phyloP scores from a whole-genome alignment of 352 stramenopile species.

The Hyaloperonospora arabidopsidis region DNA sequence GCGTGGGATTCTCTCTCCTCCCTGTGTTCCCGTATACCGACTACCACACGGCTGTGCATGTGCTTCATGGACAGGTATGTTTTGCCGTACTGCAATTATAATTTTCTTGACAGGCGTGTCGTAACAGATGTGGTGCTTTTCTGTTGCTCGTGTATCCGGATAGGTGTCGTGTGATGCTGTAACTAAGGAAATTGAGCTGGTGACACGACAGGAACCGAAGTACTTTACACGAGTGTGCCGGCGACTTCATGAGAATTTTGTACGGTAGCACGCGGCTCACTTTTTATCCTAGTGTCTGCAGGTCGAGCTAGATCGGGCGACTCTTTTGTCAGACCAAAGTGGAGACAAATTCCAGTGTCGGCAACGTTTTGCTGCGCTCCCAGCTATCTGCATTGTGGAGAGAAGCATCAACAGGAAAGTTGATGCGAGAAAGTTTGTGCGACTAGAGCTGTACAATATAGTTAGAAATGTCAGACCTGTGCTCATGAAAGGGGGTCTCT shows the following conservation, averaged over 20 bases:
- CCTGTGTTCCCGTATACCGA: slow-evolving; percentile 47
- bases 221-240: slow-evolving; percentile 52
- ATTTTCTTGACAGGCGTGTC: not conserved
- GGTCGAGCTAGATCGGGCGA: not conserved
- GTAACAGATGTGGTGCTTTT: not conserved
- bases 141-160: slow-evolving; percentile 6
- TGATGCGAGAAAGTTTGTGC: slow-evolving; percentile 10
- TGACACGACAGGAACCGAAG: slow-evolving; percentile 35
- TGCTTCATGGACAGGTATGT: slow-evolving; percentile 44
- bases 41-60: slow-evolving; percentile 34
- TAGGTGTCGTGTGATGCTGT: slow-evolving; percentile 49
- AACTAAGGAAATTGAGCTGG: slow-evolving; percentile 34
- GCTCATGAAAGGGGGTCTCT: slow-evolving; percentile 6
- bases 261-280: slow-evolving; percentile 19
- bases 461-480: slow-evolving; percentile 28
- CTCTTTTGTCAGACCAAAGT: not conserved
- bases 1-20: slow-evolving; percentile 45
- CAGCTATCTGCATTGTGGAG: slow-evolving; percentile 35
- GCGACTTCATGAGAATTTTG: slow-evolving; percentile 40
- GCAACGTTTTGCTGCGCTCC: slow-evolving; percentile 4
- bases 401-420: not conserved
- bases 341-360: not conserved
- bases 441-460: slow-evolving; percentile 36
- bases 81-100: not conserved
- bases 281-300: slow-evolving; percentile 1